Base-by-base conservation (phyloP, 1,284 basidiomycete species). In the Wallemia mellicola region DNA sequence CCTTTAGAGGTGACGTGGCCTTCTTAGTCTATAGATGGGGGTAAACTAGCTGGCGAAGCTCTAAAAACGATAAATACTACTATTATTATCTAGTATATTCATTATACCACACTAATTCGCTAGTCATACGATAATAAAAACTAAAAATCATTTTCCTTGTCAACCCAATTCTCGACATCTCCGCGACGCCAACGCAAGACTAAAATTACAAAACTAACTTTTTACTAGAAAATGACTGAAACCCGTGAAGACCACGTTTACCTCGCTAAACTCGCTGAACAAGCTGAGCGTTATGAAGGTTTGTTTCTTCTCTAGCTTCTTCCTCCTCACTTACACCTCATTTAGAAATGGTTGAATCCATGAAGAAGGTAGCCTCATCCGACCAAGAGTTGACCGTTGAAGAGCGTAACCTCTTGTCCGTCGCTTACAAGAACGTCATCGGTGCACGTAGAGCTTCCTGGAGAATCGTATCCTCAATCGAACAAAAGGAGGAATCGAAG, bases 381-480 rank as follows among this genome's bases (percentile, higher is more conserved):
- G 86, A 91, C 77, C 85, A 91, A 73, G 89, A 98, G 71, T 84
- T 98, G 70, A 95, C 92, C 65, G 92, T 98, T 60, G 92, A 98
- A 76, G 92, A 98, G 76, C 89, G 94, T 65, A 98, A 96, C 73
- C 81, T 98, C 61, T 81, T 98, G 62, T 96, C 91, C 27, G 92
- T 98, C 65, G 92, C 92, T 27, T 98, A 98, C 81, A 99, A 99
- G 86, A 99, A 98, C 75, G 91, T 98, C 65, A 96, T 96, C 67
- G 92, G 92, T 74, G 92, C 92, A 57, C 91, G 92, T 67, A 89
- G 92, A 72, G 92, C 92, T 58, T 95, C 89, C 59, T 98, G 92
- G 92, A 79, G 94, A 68, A 96, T 98, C 69, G 91, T 98, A 64
- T 95, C 89, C 66, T 95, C 91, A 63, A 96, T 98, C 69, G 92